Conservation (phyloP, 2,329 filamentous ascomycete genomes). For the Fusarium subglutinans region DNA sequence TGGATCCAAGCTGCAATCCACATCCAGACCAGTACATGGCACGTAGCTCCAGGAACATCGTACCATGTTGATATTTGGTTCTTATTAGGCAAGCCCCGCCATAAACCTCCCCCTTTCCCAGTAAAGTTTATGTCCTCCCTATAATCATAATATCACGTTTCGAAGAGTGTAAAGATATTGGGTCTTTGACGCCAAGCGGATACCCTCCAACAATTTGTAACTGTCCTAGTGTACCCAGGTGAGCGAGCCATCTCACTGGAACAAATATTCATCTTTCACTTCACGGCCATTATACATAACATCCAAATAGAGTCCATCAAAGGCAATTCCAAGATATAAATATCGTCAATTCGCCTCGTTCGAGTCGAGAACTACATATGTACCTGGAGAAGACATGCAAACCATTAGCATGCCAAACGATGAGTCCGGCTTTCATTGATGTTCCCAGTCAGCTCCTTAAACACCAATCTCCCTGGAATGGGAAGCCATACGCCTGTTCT, state of each 20-base stretch:
- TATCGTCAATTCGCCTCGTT: constrained; percentile 34
- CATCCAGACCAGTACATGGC: not conserved
- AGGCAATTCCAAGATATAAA: not conserved
- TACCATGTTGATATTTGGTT: not conserved
- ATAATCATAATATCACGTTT: not conserved
- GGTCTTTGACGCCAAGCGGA: not conserved
- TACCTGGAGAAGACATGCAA: constrained; percentile 24
- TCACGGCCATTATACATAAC: not conserved
- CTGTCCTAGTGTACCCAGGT: not conserved
- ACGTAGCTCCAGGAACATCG: not conserved
- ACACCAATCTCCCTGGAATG: constrained; percentile 35
- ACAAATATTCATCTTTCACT: not conserved
- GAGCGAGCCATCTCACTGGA: not conserved
- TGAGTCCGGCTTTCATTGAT: constrained; percentile 11
- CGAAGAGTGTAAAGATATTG: not conserved
- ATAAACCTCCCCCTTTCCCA: not conserved
- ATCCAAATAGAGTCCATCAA: not conserved
- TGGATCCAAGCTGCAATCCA: constrained; percentile 34
- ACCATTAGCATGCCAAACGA: constrained; percentile 29
- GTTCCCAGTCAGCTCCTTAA: constrained; percentile 32
- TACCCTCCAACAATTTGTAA: not conserved
- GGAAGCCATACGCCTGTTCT: constrained; percentile 35
- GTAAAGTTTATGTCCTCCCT: not conserved
- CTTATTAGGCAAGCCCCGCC: not conserved
- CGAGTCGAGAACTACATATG: constrained; percentile 27